Percentiles rank a stretch among this genome's conserved stretches.
Conservation (phyloP, 2,329 filamentous ascomycete genomes). For the Akanthomyces muscarius region DNA sequence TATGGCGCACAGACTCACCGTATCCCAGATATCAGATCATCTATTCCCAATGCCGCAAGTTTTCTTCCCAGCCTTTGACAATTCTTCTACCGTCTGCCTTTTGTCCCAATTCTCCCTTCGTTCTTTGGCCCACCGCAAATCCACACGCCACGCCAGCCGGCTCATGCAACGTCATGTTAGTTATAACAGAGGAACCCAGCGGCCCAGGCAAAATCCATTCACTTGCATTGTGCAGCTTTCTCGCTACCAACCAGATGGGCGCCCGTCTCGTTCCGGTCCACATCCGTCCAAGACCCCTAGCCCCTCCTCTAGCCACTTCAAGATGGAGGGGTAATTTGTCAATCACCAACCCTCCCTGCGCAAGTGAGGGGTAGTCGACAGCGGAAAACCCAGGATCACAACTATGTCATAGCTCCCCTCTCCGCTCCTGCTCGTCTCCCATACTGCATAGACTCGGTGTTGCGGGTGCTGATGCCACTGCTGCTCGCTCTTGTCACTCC, state of each 20-base stretch:
- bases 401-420: neutral
- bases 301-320: conserved; percentile 15
- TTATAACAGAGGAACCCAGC: neutral
- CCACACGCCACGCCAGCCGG: neutral
- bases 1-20: neutral
- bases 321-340: conserved; percentile 16
- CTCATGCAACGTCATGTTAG: conserved; percentile 9
- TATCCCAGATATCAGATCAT: conserved; percentile 8
- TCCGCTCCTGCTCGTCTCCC: neutral
- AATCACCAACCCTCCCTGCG: neutral
- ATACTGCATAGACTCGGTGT: neutral
- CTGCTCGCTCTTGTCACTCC: neutral
- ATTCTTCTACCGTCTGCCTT: neutral
- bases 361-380: conserved; percentile 16
- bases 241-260: conserved; percentile 14
- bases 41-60: neutral
- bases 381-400: neutral
- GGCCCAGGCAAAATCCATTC: conserved; percentile 4
- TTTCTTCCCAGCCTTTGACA: neutral
- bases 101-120: neutral
- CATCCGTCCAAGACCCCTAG: conserved; percentile 10
- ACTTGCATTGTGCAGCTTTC: conserved; percentile 5
- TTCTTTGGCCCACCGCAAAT: conserved; percentile 1
- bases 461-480: neutral
- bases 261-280: conserved; percentile 12